Percentiles rank a stretch among this genome's conserved stretches.
Evolutionary conservation across 192 early-diverging fungal species (phyloP).

Genomic region (Podochytrium sp.): DNA sequence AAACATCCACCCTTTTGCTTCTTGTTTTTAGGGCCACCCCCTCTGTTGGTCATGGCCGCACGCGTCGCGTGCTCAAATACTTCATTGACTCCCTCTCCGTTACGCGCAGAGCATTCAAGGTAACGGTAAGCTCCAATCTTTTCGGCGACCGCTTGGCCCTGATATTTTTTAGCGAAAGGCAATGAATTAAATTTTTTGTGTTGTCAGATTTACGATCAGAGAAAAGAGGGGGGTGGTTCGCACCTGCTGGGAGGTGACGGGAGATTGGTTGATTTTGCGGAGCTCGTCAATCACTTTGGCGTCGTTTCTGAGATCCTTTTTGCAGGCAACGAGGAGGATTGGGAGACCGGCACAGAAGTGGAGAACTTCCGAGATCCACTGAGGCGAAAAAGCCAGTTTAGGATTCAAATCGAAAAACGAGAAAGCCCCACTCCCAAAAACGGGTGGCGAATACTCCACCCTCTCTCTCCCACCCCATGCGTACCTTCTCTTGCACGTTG

Average conservation of each 20-base stretch:
- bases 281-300: constrained; percentile 76
- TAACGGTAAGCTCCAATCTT: constrained; percentile 86
- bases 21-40: constrained; percentile 19
- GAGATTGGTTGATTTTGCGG: constrained; percentile 71
- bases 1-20: constrained; percentile 41
- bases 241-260: constrained; percentile 76
- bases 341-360: constrained; percentile 86
- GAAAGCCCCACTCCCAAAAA: neutral
- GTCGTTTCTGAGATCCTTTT: constrained; percentile 89
- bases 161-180: too few species aligned
- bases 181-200: neutral
- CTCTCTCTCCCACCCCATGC: constrained; percentile 64
- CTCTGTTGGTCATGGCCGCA: constrained; percentile 42
- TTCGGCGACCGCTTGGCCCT: constrained; percentile 77
- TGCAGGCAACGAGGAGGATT: constrained; percentile 84
- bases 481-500: constrained; percentile 76
- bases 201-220: neutral
- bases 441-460: constrained; percentile 2
- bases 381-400: neutral
- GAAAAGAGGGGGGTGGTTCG: neutral
- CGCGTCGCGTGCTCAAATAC: constrained; percentile 22
- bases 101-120: constrained; percentile 91
- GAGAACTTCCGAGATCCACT: constrained; percentile 90
- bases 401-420: neutral
- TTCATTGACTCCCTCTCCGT: constrained; percentile 62